Evolutionary conservation across 345 rosid species (phyloP), one percentile per base, ranked within the genome.

Genomic region (Anacardium occidentale): DNA sequence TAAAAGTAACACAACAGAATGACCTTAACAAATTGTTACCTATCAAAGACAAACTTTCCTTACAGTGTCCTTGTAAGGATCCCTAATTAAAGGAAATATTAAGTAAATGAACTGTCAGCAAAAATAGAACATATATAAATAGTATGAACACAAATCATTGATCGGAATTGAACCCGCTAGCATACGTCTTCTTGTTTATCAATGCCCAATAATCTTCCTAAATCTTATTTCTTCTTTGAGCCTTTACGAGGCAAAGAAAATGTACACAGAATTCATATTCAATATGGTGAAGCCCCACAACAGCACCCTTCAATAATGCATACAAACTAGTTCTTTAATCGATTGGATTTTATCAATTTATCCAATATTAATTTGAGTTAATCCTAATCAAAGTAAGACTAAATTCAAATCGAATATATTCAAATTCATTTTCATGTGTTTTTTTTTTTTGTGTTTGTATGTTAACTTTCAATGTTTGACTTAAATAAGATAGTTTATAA

Each of bases 121-220:
- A 22, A 29, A n/a, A 10, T 13, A 4, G n/a, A 45, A 6, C 25
- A 45, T 50, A 13, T 26, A 37, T 58, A 63, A 20, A 14, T 20
- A 55, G 60, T 5, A 58, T 37, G 68, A 24, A 63, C 17, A 37
- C 18, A 18, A 64, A 18, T 34, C 44, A 47, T 51, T n/a, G 51
- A 40, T 11, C 13, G 52, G 58, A 70, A 42, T 18, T 44, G 66
- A 62, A 17, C 21, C 9, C 60, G 54, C 47, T 48, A 21, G 53
- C 11, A 34, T 24, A 63, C 25, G 48, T 72, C n/a, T 78, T 69
- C 76, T 82, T 78, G 63, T 62, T 75, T 60, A 73, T 74, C 64
- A 90, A 83, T 68, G 90, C 90, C 98, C 97, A 94, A 64, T 88
- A 94, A 82, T 89, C 98, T 70, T 82, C n/a, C 98, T 97, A 18